Evolutionary conservation across 306 rosid genomes (phyloP), one percentile per base, ranked within the genome.

Genomic region (Dicorynia guianensis): DNA sequence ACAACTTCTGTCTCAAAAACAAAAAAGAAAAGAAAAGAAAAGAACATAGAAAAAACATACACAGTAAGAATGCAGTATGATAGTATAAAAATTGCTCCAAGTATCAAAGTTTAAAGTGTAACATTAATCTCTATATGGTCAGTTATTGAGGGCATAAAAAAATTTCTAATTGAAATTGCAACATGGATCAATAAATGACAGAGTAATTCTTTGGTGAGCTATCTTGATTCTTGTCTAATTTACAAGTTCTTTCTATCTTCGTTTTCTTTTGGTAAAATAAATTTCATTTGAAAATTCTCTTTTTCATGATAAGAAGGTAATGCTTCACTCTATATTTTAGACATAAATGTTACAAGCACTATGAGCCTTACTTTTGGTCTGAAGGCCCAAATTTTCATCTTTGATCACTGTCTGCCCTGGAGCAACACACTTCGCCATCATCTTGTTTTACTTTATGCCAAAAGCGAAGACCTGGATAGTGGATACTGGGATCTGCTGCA

Each of bases 321-420:
- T 56, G 35, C 6, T 20, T 7, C 34, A n/a, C 75, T 49, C 33
- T 30, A 55, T 54, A 30, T 60, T 18, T 8, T 15, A 14, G 13
- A 43, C 39, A 52, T 53, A 42, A 55, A 4, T 63, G 35, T 42
- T 36, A 52, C 8, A 48, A 69, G 59, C 11, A 81, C 38, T 65
- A 69, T 36, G 71, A 38, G 34, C 10, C 77, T 73, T 80, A 85
- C 89, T 76, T 66, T 74, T 80, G 44, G 55, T 67, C 25, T 71
- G 80, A 72, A 82, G 57, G 34, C n/a, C 76, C 64, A 84, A 75
- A 80, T 87, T 85, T 67, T 87, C 89, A 62, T 84, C 76, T 65
- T 84, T 79, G 40, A 84, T 87, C 42, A 76, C 69, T 38, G 84
- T 76, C 71, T 54, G 74, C 35, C 82, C 74, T 7, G 66, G 82